These are phyloP conservation scores for Tripterygium wilfordii DNA, from an alignment of 177 flowering plant genomes.

Conservation along the genomic window DNA sequence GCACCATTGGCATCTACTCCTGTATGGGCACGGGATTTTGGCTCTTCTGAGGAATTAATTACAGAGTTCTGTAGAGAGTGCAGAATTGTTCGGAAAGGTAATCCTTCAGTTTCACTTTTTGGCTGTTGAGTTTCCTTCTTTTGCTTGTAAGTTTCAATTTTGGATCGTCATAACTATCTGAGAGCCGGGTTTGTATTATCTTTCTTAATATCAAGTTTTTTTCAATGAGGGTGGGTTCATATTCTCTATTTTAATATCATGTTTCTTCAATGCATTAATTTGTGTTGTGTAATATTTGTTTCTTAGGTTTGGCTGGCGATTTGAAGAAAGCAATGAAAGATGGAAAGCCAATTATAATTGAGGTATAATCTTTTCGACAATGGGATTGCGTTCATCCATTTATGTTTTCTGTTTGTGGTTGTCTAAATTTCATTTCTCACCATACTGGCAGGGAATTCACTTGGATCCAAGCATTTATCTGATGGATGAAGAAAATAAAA, in stretches of 20 bases:
- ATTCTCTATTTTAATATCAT: too few species aligned
- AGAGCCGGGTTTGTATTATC: too few species aligned
- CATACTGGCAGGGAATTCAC: conserved; percentile 76
- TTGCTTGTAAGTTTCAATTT: not conserved
- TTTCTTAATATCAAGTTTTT: not conserved
- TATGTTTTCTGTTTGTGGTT: not conserved
- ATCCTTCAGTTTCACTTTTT: conserved; percentile 4
- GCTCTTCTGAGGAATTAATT: conserved; percentile 80
- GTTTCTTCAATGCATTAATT: not conserved
- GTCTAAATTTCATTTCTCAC: not conserved
- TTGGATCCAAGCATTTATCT: conserved; percentile 95
- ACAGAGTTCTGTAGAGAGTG: conserved; percentile 98
- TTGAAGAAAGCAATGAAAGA: conserved; percentile 99
- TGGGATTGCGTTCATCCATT: not conserved
- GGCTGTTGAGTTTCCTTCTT: not conserved
- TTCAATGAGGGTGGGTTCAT: too few species aligned
- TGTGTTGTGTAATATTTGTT: conserved; percentile 8
- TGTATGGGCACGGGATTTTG: conserved; percentile 89
- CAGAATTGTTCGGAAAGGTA: conserved; percentile 97
- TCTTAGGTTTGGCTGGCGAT: conserved; percentile 93
- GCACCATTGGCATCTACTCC: conserved; percentile 92
- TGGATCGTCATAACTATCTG: not conserved
- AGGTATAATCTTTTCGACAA: conserved; percentile 38
- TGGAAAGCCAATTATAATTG: conserved; percentile 97
- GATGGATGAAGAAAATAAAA: conserved; percentile 84